Percentiles rank a stretch among this genome's conserved stretches.
These are phyloP conservation scores for Claviceps sp. DNA, from an alignment of 2,329 filamentous ascomycete species.

Conservation along the genomic window DNA sequence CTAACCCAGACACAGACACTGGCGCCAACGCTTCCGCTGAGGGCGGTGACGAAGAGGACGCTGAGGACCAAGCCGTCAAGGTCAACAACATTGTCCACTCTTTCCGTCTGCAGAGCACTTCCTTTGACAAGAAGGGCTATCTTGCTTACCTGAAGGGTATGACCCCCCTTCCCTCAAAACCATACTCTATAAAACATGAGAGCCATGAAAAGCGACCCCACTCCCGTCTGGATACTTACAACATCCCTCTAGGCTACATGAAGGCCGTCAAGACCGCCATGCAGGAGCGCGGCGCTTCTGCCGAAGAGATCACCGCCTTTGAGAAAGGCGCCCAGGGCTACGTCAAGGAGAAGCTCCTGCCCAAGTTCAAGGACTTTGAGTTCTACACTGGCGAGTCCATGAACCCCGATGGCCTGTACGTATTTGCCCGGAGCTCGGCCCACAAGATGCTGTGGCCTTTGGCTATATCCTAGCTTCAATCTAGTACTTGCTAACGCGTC, in stretches of 20 bases:
- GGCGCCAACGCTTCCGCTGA: constrained; percentile 97
- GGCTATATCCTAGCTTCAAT: no score
- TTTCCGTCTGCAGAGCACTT: constrained; percentile 72
- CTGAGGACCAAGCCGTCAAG: constrained; percentile 56
- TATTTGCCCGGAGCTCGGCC: constrained; percentile 11
- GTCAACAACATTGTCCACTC: constrained; percentile 91
- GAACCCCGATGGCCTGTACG: constrained; percentile 88
- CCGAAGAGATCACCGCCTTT: constrained; percentile 62
- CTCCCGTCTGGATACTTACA: not conserved
- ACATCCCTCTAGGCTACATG: constrained; percentile 58
- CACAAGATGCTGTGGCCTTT: no score
- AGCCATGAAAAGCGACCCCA: no score
- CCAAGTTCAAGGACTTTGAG: constrained; percentile 92
- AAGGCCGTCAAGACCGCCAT: constrained; percentile 69
- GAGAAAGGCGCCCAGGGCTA: constrained; percentile 60
- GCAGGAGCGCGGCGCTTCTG: constrained; percentile 45
- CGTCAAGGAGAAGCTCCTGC: constrained; percentile 69
- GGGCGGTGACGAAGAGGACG: constrained; percentile 67
- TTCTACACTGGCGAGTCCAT: constrained; percentile 87
- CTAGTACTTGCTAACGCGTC: no score
- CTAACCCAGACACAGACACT: constrained; percentile 43
- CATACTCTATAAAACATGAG: no score
- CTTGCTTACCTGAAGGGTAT: constrained; percentile 74
- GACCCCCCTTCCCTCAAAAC: constrained; percentile 10
- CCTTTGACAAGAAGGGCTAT: constrained; percentile 81